Evolutionary conservation across 306 rosid species (phyloP).

Genomic region (Fragaria ananassa): DNA sequence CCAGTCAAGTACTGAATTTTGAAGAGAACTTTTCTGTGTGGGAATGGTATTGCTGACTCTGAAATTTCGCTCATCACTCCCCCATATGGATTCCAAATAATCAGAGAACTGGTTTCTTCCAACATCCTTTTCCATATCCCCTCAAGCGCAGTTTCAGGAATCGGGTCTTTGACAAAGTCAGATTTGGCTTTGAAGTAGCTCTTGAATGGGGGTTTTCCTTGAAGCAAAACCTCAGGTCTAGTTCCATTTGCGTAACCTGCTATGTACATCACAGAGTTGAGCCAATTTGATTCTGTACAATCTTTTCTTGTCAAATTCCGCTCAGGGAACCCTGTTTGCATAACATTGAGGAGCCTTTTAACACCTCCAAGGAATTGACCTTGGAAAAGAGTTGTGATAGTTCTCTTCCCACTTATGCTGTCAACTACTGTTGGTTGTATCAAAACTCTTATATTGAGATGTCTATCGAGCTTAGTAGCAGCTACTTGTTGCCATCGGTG

Average conservation of each 20-base stretch:
- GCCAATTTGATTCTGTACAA: slow-evolving; percentile 64
- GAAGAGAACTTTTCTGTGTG: slow-evolving; percentile 62
- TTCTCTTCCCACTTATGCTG: slow-evolving; percentile 33
- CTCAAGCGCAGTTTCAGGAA: slow-evolving; percentile 50
- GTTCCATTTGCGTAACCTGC: slow-evolving; percentile 61
- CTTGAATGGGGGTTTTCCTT: slow-evolving; percentile 59
- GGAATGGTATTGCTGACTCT: slow-evolving; percentile 60
- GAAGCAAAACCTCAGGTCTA: slow-evolving; percentile 53
- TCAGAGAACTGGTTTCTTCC: slow-evolving; percentile 43
- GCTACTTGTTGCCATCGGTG: slow-evolving; percentile 71
- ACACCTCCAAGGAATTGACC: slow-evolving; percentile 58
- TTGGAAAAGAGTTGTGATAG: slow-evolving; percentile 58
- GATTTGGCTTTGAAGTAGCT: slow-evolving; percentile 82
- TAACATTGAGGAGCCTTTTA: slow-evolving; percentile 45
- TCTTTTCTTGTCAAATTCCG: slow-evolving; percentile 52
- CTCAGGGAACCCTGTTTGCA: slow-evolving; percentile 60
- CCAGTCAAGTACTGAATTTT: slow-evolving; percentile 54
- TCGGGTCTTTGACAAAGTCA: slow-evolving; percentile 58
- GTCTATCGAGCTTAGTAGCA: slow-evolving; percentile 43
- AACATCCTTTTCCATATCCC: slow-evolving; percentile 67
- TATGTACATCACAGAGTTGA: slow-evolving; percentile 60
- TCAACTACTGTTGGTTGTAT: slow-evolving; percentile 32
- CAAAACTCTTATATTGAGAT: slow-evolving; percentile 56
- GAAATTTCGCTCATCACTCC: slow-evolving; percentile 63
- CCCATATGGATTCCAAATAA: slow-evolving; percentile 67